Evolutionary conservation across 345 rosid genomes (phyloP), one percentile per base, ranked within the genome.

Genomic region (Pugionium cornutum): DNA sequence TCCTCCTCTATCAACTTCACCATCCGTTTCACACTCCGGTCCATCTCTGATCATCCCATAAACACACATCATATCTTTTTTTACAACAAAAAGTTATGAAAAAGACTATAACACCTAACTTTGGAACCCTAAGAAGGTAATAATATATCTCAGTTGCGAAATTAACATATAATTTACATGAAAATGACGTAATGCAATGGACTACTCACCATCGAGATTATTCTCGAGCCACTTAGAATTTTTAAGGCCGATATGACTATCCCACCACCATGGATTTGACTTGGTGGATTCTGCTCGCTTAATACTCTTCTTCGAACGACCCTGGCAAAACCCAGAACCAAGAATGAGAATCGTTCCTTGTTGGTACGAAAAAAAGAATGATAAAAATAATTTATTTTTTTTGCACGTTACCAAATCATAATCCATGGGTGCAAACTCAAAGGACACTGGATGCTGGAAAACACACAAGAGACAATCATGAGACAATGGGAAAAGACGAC

Each of bases 251-350:
- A 68, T 63, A 64, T 76, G 83, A 66, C 73, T 62, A 64, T 75
- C 85, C 52, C 67, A 73, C 72, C 85, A 53, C 82, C 80, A 77
- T 53, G 76, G 84, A 75, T 86, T 72, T 25, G 86, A 71, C 73
- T 83, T 86, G 26, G 77, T 83, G 8, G 78, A 74, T 39, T 82
- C 82, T 70, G 54, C 37, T 66, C 84, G 78, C 64, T 77, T 83
- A 80, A 84, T 59, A 58, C 50, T 75, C 63, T 43, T 84, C 55
- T 64, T 67, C 5, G 81, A 68, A 41, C 69, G 77, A 70, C 62
- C 66, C 82, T 78, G 59, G 4, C 58, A 66, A 34, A 57, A 64
- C 32, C 27, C 43, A 73, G 63, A 60, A 67, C 44, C 76, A 65
- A 68, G 45, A 67, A 67, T 53, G 45, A 74, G 69, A 74, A 54